These are phyloP conservation scores for Phytophthora uliginosa DNA, from an alignment of 352 stramenopile species.

Conservation along the genomic window DNA sequence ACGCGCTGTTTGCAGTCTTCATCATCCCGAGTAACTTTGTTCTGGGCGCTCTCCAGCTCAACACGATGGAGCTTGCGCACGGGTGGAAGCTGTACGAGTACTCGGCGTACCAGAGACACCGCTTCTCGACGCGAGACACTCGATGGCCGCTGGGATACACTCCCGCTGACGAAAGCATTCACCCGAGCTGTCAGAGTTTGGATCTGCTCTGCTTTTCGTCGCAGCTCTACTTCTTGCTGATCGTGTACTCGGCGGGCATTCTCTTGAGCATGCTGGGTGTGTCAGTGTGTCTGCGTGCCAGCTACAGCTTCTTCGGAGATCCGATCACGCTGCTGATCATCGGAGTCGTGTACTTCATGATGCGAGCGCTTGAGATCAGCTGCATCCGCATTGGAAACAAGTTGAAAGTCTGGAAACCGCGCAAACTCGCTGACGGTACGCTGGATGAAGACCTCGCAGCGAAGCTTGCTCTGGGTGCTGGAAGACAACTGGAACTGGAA, in stretches of 20 bases:
- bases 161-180: constrained; percentile 92
- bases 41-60: constrained; percentile 96
- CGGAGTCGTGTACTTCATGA: constrained; percentile 81
- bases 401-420: constrained; percentile 93
- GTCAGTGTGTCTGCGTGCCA: constrained; percentile 94
- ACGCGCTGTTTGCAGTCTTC: constrained; percentile 95
- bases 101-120: constrained; percentile 96
- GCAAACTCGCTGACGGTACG: constrained; percentile 90
- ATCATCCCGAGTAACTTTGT: constrained; percentile 96
- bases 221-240: constrained; percentile 93
- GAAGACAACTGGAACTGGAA: constrained; percentile 95
- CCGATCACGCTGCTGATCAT: constrained; percentile 92
- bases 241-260: constrained; percentile 89
- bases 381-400: constrained; percentile 82
- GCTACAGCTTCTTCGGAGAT: constrained; percentile 96
- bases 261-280: constrained; percentile 94
- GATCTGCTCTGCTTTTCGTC: constrained; percentile 98
- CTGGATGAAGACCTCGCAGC: constrained; percentile 97
- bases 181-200: constrained; percentile 93
- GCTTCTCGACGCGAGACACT: constrained; percentile 94
- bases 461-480: constrained; percentile 95
- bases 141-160: constrained; percentile 93
- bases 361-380: constrained; percentile 66
- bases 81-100: constrained; percentile 99
- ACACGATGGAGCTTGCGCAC: constrained; percentile 96